A percentile compares a stretch with the other conserved stretches of the same genome.
phyloP scores from a whole-genome alignment of 495 filamentous ascomycete species.

The Xylaria telfairii region DNA sequence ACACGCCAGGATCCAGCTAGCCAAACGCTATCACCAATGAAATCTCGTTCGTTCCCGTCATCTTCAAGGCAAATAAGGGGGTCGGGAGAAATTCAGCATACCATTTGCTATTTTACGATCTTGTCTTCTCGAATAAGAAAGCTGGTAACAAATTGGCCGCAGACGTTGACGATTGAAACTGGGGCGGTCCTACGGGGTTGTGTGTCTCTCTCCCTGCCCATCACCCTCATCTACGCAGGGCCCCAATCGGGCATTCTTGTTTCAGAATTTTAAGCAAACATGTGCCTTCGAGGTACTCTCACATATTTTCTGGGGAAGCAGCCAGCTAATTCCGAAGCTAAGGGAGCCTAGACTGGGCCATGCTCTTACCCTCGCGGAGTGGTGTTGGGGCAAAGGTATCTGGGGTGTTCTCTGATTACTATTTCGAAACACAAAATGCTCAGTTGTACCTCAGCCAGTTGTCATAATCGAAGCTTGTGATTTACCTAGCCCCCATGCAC shows the following conservation, averaged over 20 bases:
- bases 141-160: neutral
- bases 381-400: neutral
- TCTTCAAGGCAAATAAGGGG: neutral
- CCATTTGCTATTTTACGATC: conserved; percentile 17
- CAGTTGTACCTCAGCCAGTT: conserved; percentile 2
- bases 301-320: conserved; percentile 2
- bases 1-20: conserved; percentile 1
- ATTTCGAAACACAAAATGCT: neutral
- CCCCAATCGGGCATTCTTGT: conserved; percentile 6
- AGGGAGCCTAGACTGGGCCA: conserved; percentile 13
- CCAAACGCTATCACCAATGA: conserved; percentile 20
- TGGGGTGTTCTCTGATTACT: conserved; percentile 3
- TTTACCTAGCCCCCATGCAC: neutral
- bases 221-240: neutral
- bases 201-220: neutral
- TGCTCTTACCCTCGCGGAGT: conserved; percentile 3
- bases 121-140: neutral
- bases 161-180: neutral
- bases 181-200: neutral
- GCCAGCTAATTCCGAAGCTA: neutral
- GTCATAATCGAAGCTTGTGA: neutral
- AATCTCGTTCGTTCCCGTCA: conserved; percentile 4
- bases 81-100: neutral
- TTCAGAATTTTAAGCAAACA: conserved; percentile 18
- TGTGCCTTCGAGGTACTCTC: conserved; percentile 1